A percentile compares a stretch with the other conserved stretches of the same genome.
These are phyloP conservation scores for Reutealis trisperma DNA, from an alignment of 345 rosid genomes.

Conservation along the genomic window DNA sequence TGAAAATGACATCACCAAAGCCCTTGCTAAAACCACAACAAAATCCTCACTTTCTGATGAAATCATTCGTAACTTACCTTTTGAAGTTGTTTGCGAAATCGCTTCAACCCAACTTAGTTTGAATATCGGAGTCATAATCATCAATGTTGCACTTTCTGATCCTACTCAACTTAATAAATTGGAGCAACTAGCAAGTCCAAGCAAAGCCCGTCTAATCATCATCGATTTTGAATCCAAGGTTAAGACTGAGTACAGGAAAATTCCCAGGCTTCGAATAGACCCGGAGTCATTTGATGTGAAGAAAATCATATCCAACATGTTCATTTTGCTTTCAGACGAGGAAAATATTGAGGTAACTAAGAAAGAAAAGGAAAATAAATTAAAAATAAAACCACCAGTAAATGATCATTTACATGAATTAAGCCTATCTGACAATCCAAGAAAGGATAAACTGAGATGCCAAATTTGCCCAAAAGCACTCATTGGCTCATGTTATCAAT, in stretches of 20 bases:
- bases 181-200: too few relatives aligned
- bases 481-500: neutral
- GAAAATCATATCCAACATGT: neutral
- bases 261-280: neutral
- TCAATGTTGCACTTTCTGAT: neutral
- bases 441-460: neutral
- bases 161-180: neutral
- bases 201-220: neutral
- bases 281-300: neutral
- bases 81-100: neutral
- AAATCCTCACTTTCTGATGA: neutral
- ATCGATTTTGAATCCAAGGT: neutral
- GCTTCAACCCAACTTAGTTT: conserved; percentile 1
- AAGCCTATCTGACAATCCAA: neutral
- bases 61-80: neutral
- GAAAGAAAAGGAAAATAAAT: neutral
- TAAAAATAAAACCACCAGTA: neutral
- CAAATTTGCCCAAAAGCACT: neutral
- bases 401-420: neutral
- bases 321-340: neutral
- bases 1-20: neutral
- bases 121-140: neutral
- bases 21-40: neutral
- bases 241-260: too few relatives aligned
- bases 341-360: neutral